Base-by-base conservation (phyloP, 1,284 basidiomycete species). In the Trichosporon sp. region DNA sequence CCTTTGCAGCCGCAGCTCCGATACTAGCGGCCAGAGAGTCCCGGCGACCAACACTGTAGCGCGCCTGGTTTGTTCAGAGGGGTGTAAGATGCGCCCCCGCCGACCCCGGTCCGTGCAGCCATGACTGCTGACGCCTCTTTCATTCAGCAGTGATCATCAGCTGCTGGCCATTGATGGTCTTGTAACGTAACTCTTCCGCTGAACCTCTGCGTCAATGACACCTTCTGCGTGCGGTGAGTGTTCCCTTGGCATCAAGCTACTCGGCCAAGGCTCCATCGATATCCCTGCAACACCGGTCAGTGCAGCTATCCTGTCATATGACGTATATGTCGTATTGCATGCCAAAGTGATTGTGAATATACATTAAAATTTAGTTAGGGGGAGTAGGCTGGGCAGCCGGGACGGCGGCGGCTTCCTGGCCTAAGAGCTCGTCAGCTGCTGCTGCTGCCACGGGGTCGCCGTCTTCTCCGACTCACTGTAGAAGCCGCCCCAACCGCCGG, bases 401-500 rank as follows among this genome's bases (percentile, higher is more conserved):
- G 19, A 40, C 38, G 21, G 64, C 38, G 10, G 48, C 54, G 14
- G 48, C 64, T 31, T 70, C 68, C 37, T 70, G 68, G 68, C 38
- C 68, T 70, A 26, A 6, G 32, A 31, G 12, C 21, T 11, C 16
- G 66, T 70, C 48, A 70, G 69, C 43, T 48, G 8, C 19, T 26
- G 26, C 26, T 26, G 26, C 1, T 67, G 21, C 32, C 19, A 38
- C 4, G 3, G 32, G 16, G 16, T 46, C 2, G 40, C 21, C 12
- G 16, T 10, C 1, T 21, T 14, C n/a, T 14, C 16, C 8, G 46
- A 78, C 80, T 74, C 72, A 82, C 81, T 69, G 70, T 83, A 83
- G 71, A 78, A 83, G 26, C 77, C 77, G 12, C 80, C 79, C 81
- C 81, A 83, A 37, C 78, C 80, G 37, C 73, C 75, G n/a, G 69